Evolutionary conservation across 345 rosid genomes (phyloP), one percentile per base, ranked within the genome.

Genomic region (Gossypium longicalyx): DNA sequence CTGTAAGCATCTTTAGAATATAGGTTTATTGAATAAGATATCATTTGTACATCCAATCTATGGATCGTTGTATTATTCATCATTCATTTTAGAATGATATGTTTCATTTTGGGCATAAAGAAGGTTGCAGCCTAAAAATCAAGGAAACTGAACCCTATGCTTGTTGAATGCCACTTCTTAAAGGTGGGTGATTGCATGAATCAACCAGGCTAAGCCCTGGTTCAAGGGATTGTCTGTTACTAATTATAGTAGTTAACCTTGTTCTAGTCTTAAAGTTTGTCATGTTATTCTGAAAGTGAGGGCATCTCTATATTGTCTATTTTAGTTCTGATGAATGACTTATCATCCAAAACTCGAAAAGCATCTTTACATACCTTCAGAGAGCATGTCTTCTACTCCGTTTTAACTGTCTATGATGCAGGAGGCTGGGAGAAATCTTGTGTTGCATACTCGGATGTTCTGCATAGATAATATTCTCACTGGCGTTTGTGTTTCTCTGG

Each of bases 321-420:
- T 66, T 5, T 10, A 44, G 70, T 66, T 66, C 17, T 19, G 52
- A 44, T 66, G 70, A 66, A n/a, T 43, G 70, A 11, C 70, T 49
- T 44, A 10, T 66, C 11, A 66, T 66, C 17, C 19, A 25, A 12
- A 66, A 19, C 4, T 11, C 22, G 53, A 44, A 43, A 64, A 66
- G 70, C 17, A 66, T 66, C 27, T 66, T 44, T 19, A 43, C n/a
- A 12, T 44, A 3, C 51, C 27, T 43, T 43, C 44, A 11, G 69
- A 43, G 7, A 2, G 17, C 53, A 44, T 66, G n/a, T 44, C 17
- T 44, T 66, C 17, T 20, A 12, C 1, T 44, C 34, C 13, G n/a
- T 13, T 66, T 12, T n/a, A 10, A 44, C 52, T 44, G n/a, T 12
- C 10, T 20, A 43, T 20, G 16, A 19, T 43, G 70, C n/a, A 20